phyloP scores from a whole-genome alignment of 805 yeast species.

The Candida morakotiae region DNA sequence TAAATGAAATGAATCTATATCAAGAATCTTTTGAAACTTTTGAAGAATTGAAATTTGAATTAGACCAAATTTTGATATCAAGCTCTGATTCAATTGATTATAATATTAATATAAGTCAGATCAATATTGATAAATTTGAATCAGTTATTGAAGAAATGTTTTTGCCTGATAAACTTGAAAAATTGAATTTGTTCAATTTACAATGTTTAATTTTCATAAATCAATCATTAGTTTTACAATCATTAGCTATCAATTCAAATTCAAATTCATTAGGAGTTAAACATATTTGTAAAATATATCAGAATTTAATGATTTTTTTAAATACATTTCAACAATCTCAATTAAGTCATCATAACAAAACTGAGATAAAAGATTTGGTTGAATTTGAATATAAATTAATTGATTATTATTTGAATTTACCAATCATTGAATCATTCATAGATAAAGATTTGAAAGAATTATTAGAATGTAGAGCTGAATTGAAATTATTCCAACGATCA shows the following conservation, averaged over 20 bases:
- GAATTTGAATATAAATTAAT: slow-evolving; percentile 40
- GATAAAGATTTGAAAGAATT: slow-evolving; percentile 17
- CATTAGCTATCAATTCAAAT: slow-evolving; percentile 30
- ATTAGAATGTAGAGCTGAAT: slow-evolving; percentile 44
- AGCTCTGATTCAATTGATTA: slow-evolving; percentile 6
- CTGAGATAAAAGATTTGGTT: slow-evolving; percentile 34
- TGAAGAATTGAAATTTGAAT: slow-evolving; percentile 36
- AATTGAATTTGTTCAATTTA: slow-evolving; percentile 21
- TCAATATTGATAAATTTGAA: slow-evolving; percentile 12
- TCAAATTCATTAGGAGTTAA: slow-evolving; percentile 40
- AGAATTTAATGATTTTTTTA: slow-evolving; percentile 34
- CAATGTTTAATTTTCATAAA: slow-evolving; percentile 32
- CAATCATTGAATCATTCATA: slow-evolving; percentile 19
- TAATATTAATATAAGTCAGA: slow-evolving; percentile 8
- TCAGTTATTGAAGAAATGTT: not conserved
- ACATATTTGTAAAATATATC: slow-evolving; percentile 36
- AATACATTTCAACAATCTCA: slow-evolving; percentile 30
- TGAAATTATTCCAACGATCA: slow-evolving; percentile 46
- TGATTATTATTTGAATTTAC: slow-evolving; percentile 34
- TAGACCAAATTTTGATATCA: slow-evolving; percentile 9
- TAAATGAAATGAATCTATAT: slow-evolving; percentile 50
- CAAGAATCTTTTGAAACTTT: slow-evolving; percentile 60
- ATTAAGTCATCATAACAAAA: too few relatives aligned
- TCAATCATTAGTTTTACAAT: slow-evolving; percentile 31
- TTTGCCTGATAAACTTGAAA: too few relatives aligned